phyloP scores from a whole-genome alignment of 495 filamentous ascomycete species.

The Penicillium coffeae region DNA sequence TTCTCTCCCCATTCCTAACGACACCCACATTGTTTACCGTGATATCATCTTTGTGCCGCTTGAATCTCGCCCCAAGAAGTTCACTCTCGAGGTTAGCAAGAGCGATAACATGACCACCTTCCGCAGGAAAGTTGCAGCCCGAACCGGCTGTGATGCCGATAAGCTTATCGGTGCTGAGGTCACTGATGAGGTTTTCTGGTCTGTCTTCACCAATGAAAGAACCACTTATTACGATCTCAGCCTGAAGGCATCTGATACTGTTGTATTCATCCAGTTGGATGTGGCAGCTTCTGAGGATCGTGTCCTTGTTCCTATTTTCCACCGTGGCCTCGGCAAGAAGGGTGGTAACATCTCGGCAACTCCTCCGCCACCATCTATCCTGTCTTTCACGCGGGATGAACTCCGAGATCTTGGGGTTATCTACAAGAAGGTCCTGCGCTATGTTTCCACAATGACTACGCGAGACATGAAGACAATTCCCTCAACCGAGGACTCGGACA shows the following conservation, averaged over 20 bases:
- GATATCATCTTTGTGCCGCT: conserved; percentile 72
- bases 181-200: conserved; percentile 77
- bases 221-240: conserved; percentile 60
- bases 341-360: neutral
- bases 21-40: conserved; percentile 72
- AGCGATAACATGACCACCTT: conserved; percentile 65
- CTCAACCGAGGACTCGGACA: conserved; percentile 63
- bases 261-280: conserved; percentile 79
- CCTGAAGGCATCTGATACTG: conserved; percentile 59
- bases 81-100: conserved; percentile 85
- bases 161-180: conserved; percentile 72
- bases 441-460: conserved; percentile 59
- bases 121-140: conserved; percentile 67
- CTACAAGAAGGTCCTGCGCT: conserved; percentile 55
- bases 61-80: conserved; percentile 57
- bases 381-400: conserved; percentile 60
- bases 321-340: conserved; percentile 50
- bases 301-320: conserved; percentile 76
- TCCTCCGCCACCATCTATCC: conserved; percentile 31
- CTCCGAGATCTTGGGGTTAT: conserved; percentile 56
- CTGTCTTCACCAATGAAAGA: conserved; percentile 64
- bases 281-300: conserved; percentile 56
- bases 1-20: conserved; percentile 78
- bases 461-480: no score
- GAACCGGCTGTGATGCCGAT: conserved; percentile 53